Evolutionary conservation across 202 grass and related monocot genomes (phyloP), one percentile per base, ranked within the genome.

Genomic region (Elaeis oleifera): DNA sequence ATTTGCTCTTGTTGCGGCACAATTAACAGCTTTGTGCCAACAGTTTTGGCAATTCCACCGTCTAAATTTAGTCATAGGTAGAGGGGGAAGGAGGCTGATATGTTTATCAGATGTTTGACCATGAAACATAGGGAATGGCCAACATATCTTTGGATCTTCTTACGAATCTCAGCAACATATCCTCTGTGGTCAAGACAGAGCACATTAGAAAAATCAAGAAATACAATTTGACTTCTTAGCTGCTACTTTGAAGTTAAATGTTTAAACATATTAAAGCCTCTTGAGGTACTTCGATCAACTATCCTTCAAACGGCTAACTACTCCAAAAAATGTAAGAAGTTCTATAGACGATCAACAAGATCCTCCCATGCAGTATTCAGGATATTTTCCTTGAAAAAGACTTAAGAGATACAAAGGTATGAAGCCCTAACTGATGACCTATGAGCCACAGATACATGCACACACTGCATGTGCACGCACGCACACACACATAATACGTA

Each of bases 21-120:
- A 58, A 58, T 23, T 59, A 65, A 58, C 78, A 49, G 60, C 13
- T 70, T 64, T 76, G 28, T 62, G 61, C 52, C 73, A 39, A 56
- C 90, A 95, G 55, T 54, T 54, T 59, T 69, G 28, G 76, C 85
- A 95, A 78, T 95, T 77, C 90, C 85, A 86, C 54, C 54, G 69
- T 57, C 61, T 75, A 65, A 89, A 83, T 23, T 76, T 76, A 72
- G 21, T 48, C 23, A 67, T 48, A 4, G 64, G 70, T 64, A 79
- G 49, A 25, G 71, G 74, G 23, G 25, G 26, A 2, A 20, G 53
- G 36, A 31, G 51, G 59, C 18, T 18, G 28, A 17, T 27, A 9
- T 25, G 20, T 20, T 73, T 56, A 56, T 67, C 59, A 56, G 59
- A 21, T 50, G 80, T 48, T 75, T 79, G 67, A 22, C 71, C 65